Evolutionary conservation across 129 eudicot species (phyloP).

Genomic region (Logfia minima): DNA sequence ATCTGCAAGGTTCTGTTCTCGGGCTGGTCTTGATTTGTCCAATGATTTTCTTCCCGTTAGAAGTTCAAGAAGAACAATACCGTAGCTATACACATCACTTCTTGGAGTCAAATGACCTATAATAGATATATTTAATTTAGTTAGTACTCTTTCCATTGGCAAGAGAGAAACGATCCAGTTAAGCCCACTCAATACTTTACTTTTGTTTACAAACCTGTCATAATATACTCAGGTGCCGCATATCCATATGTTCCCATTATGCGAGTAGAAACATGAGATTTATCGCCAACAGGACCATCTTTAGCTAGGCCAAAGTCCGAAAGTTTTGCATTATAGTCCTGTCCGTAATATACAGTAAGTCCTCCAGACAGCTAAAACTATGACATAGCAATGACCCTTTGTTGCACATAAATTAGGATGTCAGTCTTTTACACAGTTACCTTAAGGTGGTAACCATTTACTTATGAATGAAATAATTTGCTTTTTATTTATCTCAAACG

Average conservation of each 20-base stretch:
- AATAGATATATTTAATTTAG: neutral
- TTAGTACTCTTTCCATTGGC: neutral
- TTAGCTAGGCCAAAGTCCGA: conserved; percentile 95
- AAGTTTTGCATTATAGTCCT: conserved; percentile 90
- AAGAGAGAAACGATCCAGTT: conserved; percentile 1
- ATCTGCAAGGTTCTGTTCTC: conserved; percentile 92
- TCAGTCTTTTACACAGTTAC: neutral
- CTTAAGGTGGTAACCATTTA: neutral
- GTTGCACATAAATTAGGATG: neutral
- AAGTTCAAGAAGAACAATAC: conserved; percentile 90
- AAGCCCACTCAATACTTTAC: neutral
- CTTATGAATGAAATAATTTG: neutral
- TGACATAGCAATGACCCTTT: neutral
- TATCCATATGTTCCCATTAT: conserved; percentile 98
- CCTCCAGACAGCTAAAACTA: conserved; percentile 14
- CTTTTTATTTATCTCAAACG: neutral
- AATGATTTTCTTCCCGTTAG: conserved; percentile 88
- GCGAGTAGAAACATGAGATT: conserved; percentile 95
- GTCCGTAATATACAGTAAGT: conserved; percentile 18
- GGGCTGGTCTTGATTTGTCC: conserved; percentile 77
- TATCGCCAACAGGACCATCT: conserved; percentile 97
- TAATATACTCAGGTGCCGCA: conserved; percentile 92
- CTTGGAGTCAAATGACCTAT: conserved; percentile 86
- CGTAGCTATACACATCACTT: conserved; percentile 94
- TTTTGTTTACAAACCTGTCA: conserved; percentile 62